phyloP scores from a whole-genome alignment of 495 filamentous ascomycete genomes.

The Penicillium pulvis region DNA sequence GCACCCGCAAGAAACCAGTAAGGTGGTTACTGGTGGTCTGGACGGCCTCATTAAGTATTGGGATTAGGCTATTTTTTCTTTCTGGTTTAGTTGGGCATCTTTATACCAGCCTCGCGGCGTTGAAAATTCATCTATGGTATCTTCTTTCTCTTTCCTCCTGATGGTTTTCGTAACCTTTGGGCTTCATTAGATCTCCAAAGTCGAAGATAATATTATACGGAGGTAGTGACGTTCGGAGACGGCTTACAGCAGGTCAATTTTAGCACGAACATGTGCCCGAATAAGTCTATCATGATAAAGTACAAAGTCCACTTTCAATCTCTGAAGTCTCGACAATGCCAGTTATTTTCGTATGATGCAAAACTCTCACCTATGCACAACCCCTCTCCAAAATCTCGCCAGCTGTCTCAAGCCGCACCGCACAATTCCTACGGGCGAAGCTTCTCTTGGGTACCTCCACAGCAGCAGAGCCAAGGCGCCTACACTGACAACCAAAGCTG shows the following conservation, averaged over 20 bases:
- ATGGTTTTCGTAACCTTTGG: not conserved
- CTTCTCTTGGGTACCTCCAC: slow-evolving; percentile 35
- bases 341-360: not conserved
- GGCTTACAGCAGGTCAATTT: not conserved
- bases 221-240: not conserved
- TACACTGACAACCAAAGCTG: slow-evolving; percentile 26
- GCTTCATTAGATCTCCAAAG: not conserved
- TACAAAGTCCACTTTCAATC: not conserved
- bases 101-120: slow-evolving; percentile 17
- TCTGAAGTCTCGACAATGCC: not conserved
- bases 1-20: slow-evolving; percentile 94
- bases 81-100: slow-evolving; percentile 10
- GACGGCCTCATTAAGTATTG: slow-evolving; percentile 91
- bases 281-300: slow-evolving; percentile 2
- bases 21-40: slow-evolving; percentile 87
- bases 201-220: not conserved
- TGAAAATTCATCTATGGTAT: slow-evolving; percentile 5
- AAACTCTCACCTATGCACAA: slow-evolving; percentile 5
- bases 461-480: slow-evolving; percentile 32
- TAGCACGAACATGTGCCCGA: not conserved
- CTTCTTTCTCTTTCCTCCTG: not conserved
- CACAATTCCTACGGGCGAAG: slow-evolving; percentile 17
- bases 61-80: slow-evolving; percentile 62
- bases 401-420: slow-evolving; percentile 13
- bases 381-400: slow-evolving; percentile 9